Conservation (phyloP, 2,329 filamentous ascomycete genomes). For the Beauveria varroae region DNA sequence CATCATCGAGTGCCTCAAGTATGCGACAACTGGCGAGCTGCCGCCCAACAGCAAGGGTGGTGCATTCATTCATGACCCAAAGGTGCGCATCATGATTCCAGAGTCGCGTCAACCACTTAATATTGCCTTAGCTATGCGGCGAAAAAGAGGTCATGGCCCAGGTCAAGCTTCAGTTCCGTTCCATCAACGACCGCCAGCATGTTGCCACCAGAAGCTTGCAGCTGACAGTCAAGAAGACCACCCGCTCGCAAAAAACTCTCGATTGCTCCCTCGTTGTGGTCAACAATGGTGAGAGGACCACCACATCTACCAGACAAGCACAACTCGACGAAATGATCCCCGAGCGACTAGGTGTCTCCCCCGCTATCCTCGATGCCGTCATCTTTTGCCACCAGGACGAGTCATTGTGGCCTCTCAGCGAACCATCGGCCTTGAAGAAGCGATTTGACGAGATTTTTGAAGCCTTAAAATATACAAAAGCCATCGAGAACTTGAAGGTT, state of each 20-base stretch:
- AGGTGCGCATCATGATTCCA: conserved; percentile 36
- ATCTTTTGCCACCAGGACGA: conserved; percentile 99
- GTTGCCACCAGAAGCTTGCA: conserved; percentile 79
- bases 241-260: conserved; percentile 71
- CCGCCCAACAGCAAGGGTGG: conserved; percentile 86
- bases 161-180: conserved; percentile 81
- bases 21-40: conserved; percentile 89
- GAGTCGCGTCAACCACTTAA: not conserved
- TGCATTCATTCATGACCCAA: conserved; percentile 96
- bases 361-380: conserved; percentile 84
- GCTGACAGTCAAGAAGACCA: conserved; percentile 76
- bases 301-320: conserved; percentile 70
- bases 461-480: conserved; percentile 92
- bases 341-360: conserved; percentile 78
- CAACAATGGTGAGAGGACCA: conserved; percentile 70
- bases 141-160: conserved; percentile 87
- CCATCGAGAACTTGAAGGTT: conserved; percentile 88
- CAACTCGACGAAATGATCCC: conserved; percentile 82
- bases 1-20: conserved; percentile 97
- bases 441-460: conserved; percentile 98
- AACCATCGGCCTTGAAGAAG: conserved; percentile 79
- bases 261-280: conserved; percentile 71
- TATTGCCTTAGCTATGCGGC: conserved; percentile 51
- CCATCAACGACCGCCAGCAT: conserved; percentile 69
- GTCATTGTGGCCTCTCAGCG: conserved; percentile 92